These are phyloP conservation scores for Solanum piurae DNA, from an alignment of 257 asterid genomes.

Conservation along the genomic window DNA sequence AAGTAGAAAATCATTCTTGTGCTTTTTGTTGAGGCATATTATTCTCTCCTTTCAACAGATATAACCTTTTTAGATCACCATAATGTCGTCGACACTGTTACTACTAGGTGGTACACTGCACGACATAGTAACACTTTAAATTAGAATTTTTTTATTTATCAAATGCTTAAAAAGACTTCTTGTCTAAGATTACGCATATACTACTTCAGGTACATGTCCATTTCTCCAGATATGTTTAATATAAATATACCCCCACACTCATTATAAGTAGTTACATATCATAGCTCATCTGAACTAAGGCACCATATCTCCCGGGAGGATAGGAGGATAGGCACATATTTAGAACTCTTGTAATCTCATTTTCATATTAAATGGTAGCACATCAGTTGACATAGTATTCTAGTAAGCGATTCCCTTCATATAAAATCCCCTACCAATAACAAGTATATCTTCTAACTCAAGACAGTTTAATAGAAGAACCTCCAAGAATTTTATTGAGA, in stretches of 20 bases:
- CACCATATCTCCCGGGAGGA: neutral
- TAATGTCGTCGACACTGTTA: neutral
- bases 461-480: neutral
- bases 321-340: neutral
- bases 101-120: neutral
- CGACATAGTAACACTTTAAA: constrained; percentile 5
- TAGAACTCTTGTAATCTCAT: constrained; percentile 13
- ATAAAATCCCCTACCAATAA: constrained; percentile 14
- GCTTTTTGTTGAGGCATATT: too few relatives aligned
- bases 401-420: constrained; percentile 27
- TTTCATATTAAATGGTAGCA: constrained; percentile 22
- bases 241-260: neutral
- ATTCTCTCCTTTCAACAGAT: too few relatives aligned
- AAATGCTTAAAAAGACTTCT: neutral
- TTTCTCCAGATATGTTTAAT: constrained; percentile 12
- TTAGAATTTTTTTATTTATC: constrained; percentile 7
- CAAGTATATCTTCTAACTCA: neutral
- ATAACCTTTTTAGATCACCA: neutral
- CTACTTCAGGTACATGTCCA: constrained; percentile 11
- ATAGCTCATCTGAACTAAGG: constrained; percentile 25
- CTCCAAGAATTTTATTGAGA: constrained; percentile 15
- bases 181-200: neutral
- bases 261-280: constrained; percentile 15
- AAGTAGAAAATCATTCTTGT: too few relatives aligned
- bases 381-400: constrained; percentile 11